Percentiles rank a stretch among this genome's conserved stretches.
Evolutionary conservation across 2,329 filamentous ascomycete species (phyloP).

Genomic region (Penicillium sp.): DNA sequence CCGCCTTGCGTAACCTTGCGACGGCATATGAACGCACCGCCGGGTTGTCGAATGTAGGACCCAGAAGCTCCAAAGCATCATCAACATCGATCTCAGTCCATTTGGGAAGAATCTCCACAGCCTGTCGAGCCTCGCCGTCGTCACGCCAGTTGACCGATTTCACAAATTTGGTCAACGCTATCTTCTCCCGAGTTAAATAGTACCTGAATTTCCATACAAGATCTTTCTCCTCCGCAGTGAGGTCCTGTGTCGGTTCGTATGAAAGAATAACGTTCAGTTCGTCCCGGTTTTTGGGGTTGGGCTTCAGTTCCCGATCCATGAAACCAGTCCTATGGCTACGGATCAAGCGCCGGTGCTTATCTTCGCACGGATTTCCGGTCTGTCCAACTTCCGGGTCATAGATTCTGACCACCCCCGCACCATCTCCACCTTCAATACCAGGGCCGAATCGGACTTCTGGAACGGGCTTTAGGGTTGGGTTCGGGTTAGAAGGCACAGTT

Average conservation of each 20-base stretch:
- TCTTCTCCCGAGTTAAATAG: constrained; percentile 88
- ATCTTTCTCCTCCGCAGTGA: constrained; percentile 91
- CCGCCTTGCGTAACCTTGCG: constrained; percentile 84
- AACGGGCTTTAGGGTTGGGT: constrained; percentile 72
- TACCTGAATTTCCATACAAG: constrained; percentile 97
- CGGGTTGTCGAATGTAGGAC: constrained; percentile 85
- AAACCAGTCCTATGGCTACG: constrained; percentile 92
- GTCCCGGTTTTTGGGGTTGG: constrained; percentile 92
- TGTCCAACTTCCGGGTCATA: constrained; percentile 93
- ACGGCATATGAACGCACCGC: constrained; percentile 92
- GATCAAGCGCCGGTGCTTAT: constrained; percentile 88
- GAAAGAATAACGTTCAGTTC: constrained; percentile 88
- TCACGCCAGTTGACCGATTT: constrained; percentile 97
- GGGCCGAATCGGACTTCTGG: constrained; percentile 89
- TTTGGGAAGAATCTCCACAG: constrained; percentile 82
- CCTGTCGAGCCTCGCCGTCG: constrained; percentile 79
- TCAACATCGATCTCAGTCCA: constrained; percentile 98
- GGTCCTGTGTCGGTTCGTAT: constrained; percentile 85
- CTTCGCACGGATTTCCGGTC: constrained; percentile 89
- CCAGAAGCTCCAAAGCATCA: constrained; percentile 89
- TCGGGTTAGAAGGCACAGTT: constrained; percentile 63
- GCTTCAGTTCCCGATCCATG: constrained; percentile 90
- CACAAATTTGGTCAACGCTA: constrained; percentile 92
- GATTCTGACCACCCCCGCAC: constrained; percentile 68
- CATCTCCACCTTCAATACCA: constrained; percentile 72